Evolutionary conservation across 2,329 filamentous ascomycete genomes (phyloP), one percentile per base, ranked within the genome.

Genomic region (Fusarium sp.): DNA sequence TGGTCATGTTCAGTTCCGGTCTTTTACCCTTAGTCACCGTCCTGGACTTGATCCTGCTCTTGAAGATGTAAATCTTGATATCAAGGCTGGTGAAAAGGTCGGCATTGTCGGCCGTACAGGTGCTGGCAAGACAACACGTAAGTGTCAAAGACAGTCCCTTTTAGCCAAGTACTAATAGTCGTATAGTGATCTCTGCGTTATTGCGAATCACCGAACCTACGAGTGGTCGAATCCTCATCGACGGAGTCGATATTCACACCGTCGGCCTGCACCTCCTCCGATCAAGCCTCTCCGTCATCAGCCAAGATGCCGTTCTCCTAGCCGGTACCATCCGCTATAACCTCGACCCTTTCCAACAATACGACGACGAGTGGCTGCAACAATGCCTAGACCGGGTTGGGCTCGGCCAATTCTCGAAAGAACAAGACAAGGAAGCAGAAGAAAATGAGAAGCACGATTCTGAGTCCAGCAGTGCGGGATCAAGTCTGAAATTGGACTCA

Each of bases 321-420:
- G 69, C 64, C 4, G 69, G 69, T 0, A 72, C 69, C 0, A 73
- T 72, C 6, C 52, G 69, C 20, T 72, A 72, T 10, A 72, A 72
- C 18, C 57, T 72, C 11, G 69, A 72, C 9, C 69, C 69, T 3
- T 72, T 72, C 48, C 69, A 73, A 22, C 64, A 72, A 30, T 65
- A 73, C 8, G 54, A 60, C 6, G 69, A 73, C 9, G 58, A 30
- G 5, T 72, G 69, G 69, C 26, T 72, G 1, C 42, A 54, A 20
- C 48, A 72, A 38, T 72, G 69, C 10, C n/a, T 72, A 3, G 39
- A 62, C 2, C 66, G 57, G 2, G 69, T 73, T 1, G 64, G 69
- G 1, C 39, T 72, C 2, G n/a, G 28, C 11, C 52, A 42, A 13
- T 20, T 14, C 8, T 52, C 24, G 8, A 47, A 17, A n/a, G 54